Conservation (phyloP, 352 stramenopile genomes). For the Globisporangium nagaii region DNA sequence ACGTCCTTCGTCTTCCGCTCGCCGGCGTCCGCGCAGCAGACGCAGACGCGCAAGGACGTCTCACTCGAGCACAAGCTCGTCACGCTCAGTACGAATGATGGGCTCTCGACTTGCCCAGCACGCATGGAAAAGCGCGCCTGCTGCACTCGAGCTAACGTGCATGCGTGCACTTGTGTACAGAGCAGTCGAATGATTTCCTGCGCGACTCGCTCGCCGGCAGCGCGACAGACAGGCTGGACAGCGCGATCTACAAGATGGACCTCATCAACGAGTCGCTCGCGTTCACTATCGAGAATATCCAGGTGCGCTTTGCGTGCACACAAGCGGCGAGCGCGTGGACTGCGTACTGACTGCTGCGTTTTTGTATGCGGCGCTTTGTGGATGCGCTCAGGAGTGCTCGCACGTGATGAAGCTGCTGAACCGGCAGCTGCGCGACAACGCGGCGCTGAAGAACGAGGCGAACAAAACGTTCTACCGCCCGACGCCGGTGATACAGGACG, state of each 20-base stretch:
- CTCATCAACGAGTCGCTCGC: conserved; percentile 77
- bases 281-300: conserved; percentile 78
- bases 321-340: too few species aligned
- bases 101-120: too few species aligned
- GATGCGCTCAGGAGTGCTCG: conserved; percentile 38
- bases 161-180: conserved; percentile 12
- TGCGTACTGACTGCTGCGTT: background rate
- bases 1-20: conserved; percentile 35
- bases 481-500: conserved; percentile 13
- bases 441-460: conserved; percentile 27
- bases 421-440: conserved; percentile 56
- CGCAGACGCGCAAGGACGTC: conserved; percentile 11
- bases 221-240: conserved; percentile 29
- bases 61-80: conserved; percentile 31
- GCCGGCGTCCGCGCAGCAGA: conserved; percentile 2
- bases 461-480: conserved; percentile 25
- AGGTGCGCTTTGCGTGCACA: conserved; percentile 15
- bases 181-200: conserved; percentile 37
- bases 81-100: conserved; percentile 22
- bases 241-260: conserved; percentile 63
- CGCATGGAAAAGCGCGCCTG: too few species aligned
- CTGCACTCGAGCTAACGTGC: background rate
- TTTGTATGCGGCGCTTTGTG: too few species aligned
- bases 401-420: conserved; percentile 71
- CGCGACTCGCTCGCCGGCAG: conserved; percentile 25